A percentile compares a stretch with the other conserved stretches of the same genome.
Conservation (phyloP, 2,329 filamentous ascomycete genomes). For the Orbilia oligospora region DNA sequence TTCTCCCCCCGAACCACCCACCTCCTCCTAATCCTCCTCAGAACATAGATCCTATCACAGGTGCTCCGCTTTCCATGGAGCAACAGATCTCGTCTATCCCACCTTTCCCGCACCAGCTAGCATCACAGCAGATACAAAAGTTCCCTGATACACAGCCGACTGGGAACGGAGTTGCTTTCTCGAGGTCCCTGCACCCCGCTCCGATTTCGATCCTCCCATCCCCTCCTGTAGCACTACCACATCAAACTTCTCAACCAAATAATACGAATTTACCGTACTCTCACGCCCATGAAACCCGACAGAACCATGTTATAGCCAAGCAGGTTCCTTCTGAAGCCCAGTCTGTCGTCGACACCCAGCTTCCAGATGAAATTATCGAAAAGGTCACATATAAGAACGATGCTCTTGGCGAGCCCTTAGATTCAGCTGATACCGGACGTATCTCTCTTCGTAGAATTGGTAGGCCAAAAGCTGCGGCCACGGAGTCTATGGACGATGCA, state of each 20-base stretch:
- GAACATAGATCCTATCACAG: constrained; percentile 65
- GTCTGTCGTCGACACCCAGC: constrained; percentile 15
- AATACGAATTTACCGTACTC: constrained; percentile 37
- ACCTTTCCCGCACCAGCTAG: constrained; percentile 70
- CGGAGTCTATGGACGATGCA: constrained; percentile 75
- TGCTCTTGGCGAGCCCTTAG: constrained; percentile 72
- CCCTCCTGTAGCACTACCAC: constrained; percentile 66
- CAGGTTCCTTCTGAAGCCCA: constrained; percentile 38
- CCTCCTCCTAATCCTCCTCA: constrained; percentile 70
- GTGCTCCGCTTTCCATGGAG: constrained; percentile 33
- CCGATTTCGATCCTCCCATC: constrained; percentile 75
- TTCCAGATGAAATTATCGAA: constrained; percentile 72
- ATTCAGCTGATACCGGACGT: constrained; percentile 70
- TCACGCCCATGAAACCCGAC: constrained; percentile 43
- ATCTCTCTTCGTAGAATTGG: constrained; percentile 87
- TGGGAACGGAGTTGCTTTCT: constrained; percentile 35
- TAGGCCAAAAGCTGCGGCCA: constrained; percentile 79
- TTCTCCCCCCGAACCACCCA: constrained; percentile 76
- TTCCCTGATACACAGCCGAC: constrained; percentile 71
- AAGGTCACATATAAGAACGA: constrained; percentile 75
- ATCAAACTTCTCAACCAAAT: constrained; percentile 51
- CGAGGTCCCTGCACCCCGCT: constrained; percentile 69
- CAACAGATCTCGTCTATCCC: constrained; percentile 67
- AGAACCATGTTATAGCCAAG: constrained; percentile 32
- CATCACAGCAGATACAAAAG: constrained; percentile 74